These are phyloP conservation scores for Schizothecium vesticola DNA, from an alignment of 495 filamentous ascomycete species.

Conservation along the genomic window DNA sequence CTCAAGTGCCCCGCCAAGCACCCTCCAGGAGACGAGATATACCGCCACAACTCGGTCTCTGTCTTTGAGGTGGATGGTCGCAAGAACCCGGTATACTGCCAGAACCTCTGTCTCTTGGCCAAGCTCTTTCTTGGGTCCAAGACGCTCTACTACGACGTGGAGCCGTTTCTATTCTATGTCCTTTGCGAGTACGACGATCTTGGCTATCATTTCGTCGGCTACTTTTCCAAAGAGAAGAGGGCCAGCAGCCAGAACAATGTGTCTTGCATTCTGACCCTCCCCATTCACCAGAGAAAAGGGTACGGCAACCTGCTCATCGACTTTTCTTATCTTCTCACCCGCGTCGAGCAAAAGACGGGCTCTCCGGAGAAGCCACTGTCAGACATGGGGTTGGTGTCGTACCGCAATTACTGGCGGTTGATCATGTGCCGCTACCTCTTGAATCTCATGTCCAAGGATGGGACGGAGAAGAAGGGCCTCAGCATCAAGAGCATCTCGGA, in stretches of 20 bases:
- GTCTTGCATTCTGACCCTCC: constrained; percentile 91
- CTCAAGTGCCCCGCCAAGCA: constrained; percentile 96
- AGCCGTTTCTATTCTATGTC: constrained; percentile 97
- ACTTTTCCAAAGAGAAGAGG: constrained; percentile 99
- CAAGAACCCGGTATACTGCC: constrained; percentile 95
- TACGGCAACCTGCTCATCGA: constrained; percentile 96
- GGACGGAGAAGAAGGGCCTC: constrained; percentile 54
- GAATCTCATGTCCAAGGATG: constrained; percentile 32
- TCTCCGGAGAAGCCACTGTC: constrained; percentile 97
- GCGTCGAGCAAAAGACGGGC: constrained; percentile 88
- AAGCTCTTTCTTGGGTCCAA: constrained; percentile 97
- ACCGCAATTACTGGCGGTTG: constrained; percentile 93
- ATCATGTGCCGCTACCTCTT: constrained; percentile 75
- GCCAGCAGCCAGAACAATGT: constrained; percentile 93
- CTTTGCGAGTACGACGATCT: constrained; percentile 92
- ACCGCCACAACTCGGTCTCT: constrained; percentile 86
- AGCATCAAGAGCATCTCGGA: constrained; percentile 79
- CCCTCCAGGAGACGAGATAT: constrained; percentile 95
- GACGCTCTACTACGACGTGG: constrained; percentile 97
- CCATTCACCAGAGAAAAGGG: constrained; percentile 93
- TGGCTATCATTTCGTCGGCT: constrained; percentile 96
- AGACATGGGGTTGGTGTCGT: constrained; percentile 95
- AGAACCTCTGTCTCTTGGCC: constrained; percentile 91
- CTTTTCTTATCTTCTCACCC: constrained; percentile 93
- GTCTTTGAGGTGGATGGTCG: constrained; percentile 97